Conservation (phyloP, 768 basidiomycete genomes). For the Lactifluus volemus region DNA sequence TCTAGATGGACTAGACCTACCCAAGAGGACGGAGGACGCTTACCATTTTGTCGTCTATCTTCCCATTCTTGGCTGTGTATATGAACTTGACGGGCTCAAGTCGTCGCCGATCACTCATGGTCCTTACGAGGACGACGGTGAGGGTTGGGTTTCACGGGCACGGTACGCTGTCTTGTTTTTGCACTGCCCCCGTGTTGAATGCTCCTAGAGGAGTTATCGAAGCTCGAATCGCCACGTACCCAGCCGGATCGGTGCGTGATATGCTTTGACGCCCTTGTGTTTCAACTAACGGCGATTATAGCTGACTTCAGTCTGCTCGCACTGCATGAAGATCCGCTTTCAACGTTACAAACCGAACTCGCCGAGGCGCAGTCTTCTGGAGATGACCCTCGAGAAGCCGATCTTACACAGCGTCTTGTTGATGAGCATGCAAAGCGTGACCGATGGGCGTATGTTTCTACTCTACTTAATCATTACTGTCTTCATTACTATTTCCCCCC, state of each 20-base stretch:
- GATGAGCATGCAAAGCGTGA: slow-evolving; percentile 70
- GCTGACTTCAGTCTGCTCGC: slow-evolving; percentile 91
- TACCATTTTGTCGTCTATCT: slow-evolving; percentile 97
- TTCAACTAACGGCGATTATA: slow-evolving; percentile 23
- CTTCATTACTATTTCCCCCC: slow-evolving; percentile 5
- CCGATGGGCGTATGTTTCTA: slow-evolving; percentile 68
- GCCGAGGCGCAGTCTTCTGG: slow-evolving; percentile 35
- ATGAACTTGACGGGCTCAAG: slow-evolving; percentile 92
- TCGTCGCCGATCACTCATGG: slow-evolving; percentile 74
- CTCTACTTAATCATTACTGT: not conserved
- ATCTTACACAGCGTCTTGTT: slow-evolving; percentile 46
- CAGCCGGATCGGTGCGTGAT: slow-evolving; percentile 68
- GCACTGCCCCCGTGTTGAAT: slow-evolving; percentile 18
- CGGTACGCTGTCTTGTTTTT: slow-evolving; percentile 36
- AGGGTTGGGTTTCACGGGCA: slow-evolving; percentile 80
- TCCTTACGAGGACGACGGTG: slow-evolving; percentile 51
- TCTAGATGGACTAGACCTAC: slow-evolving; percentile 70
- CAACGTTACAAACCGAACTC: slow-evolving; percentile 54
- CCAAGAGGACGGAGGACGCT: slow-evolving; percentile 65
- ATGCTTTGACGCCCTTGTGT: not conserved
- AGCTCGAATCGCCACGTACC: slow-evolving; percentile 83
- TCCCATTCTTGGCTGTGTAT: slow-evolving; percentile 73
- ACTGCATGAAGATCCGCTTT: slow-evolving; percentile 74
- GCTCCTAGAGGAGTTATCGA: slow-evolving; percentile 69
- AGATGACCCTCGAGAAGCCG: slow-evolving; percentile 30